These are phyloP conservation scores for Myxozyma lipomycoides DNA, from an alignment of 805 yeast genomes.

Conservation along the genomic window DNA sequence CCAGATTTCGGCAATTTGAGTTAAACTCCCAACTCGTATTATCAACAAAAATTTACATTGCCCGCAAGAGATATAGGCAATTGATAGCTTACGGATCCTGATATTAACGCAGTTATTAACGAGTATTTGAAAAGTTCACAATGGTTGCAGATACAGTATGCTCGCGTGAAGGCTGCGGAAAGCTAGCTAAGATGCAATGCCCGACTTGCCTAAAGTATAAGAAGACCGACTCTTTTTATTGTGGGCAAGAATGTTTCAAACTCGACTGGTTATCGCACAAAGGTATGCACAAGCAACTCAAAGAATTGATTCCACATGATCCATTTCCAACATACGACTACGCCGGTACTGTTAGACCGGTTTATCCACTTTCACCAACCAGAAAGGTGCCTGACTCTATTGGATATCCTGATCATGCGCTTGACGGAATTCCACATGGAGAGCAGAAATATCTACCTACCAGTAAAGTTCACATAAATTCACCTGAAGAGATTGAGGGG, in stretches of 20 bases:
- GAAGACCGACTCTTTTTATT: slow-evolving; percentile 54
- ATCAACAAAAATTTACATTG: too few species aligned
- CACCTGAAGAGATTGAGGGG: slow-evolving; percentile 64
- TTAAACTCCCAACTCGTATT: too few species aligned
- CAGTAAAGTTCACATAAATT: slow-evolving; percentile 54
- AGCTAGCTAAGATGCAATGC: slow-evolving; percentile 73
- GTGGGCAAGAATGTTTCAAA: slow-evolving; percentile 80
- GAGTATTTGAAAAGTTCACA: too few species aligned
- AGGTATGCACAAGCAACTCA: slow-evolving; percentile 40
- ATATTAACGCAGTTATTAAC: too few species aligned
- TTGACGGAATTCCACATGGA: slow-evolving; percentile 68
- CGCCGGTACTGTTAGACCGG: slow-evolving; percentile 71
- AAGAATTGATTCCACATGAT: slow-evolving; percentile 46
- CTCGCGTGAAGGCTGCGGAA: slow-evolving; percentile 81
- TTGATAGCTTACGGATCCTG: too few species aligned
- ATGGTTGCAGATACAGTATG: slow-evolving; percentile 41
- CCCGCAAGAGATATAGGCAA: too few species aligned
- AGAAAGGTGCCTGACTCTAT: slow-evolving; percentile 71
- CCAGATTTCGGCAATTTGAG: too few species aligned
- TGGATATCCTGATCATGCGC: slow-evolving; percentile 77
- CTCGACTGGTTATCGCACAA: slow-evolving; percentile 51
- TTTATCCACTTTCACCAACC: slow-evolving; percentile 73
- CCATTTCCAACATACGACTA: slow-evolving; percentile 81
- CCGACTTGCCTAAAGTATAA: slow-evolving; percentile 84
- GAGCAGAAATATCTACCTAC: slow-evolving; percentile 69